Evolutionary conservation across 2,329 filamentous ascomycete species (phyloP), one percentile per base, ranked within the genome.

Genomic region (Trichoderma gracile): DNA sequence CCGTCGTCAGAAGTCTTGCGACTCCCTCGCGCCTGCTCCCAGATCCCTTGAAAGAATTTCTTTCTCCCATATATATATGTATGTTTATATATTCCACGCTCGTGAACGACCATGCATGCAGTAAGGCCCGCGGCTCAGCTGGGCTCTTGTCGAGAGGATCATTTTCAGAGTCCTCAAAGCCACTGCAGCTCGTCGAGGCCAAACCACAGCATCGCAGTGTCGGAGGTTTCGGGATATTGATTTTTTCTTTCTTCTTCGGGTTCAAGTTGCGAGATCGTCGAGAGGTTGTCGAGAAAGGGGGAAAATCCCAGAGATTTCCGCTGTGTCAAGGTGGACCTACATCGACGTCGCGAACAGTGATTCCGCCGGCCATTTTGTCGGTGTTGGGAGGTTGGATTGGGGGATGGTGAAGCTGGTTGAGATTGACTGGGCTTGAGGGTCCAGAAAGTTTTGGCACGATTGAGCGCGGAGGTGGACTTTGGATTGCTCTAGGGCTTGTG

Each of bases 321-420:
- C 65, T 68, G 43, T 62, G 69, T 75, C 70, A 74, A 69, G 75
- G 70, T 73, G 68, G 66, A 87, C 87, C 82, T 88, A 91, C 89
- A 86, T 91, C 89, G 80, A 93, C 90, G 84, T 93, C 91, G 83
- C 90, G 90, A 82, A 94, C 91, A 75, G 84, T 86, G 79, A 92
- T 85, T 81, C 90, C 91, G 81, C 89, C 86, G 78, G 83, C 82
- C 91, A 93, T 93, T 80, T 84, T 92, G 83, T 83, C 84, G 84
- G 84, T 86, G 72, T 75, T 78, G 72, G 70, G 50, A 66, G 64
- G 67, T 64, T 46, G 33, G 61, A 63, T 68, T 68, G 66, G 66
- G 68, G 67, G 54, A 3, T 69, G 71, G 69, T 73, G 72, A 64
- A 70, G 72, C 72, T 73, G 72, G 70, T 71, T 73, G 71, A 69